Evolutionary conservation across 2,329 filamentous ascomycete species (phyloP).

Genomic region (Aquanectria penicillioides): DNA sequence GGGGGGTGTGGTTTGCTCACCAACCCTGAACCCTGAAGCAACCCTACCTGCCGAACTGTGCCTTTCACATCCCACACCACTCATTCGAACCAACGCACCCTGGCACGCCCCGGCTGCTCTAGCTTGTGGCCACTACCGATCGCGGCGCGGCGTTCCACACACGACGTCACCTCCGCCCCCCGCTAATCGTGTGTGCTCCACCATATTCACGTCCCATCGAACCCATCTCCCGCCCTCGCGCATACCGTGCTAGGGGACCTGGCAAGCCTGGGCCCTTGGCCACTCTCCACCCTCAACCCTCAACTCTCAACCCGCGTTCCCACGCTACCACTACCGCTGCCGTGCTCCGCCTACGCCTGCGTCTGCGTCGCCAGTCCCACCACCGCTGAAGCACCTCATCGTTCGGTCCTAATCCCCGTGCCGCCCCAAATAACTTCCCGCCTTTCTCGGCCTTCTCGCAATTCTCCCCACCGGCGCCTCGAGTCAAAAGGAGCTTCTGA

Average conservation of each 20-base stretch:
- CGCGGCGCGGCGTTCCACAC: constrained; percentile 26
- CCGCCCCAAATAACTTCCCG: constrained; percentile 10
- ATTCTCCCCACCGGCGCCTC: neutral
- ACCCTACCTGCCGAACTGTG: constrained; percentile 11
- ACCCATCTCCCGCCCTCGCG: constrained; percentile 24
- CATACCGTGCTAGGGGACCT: constrained; percentile 21
- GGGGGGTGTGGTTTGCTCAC: constrained; percentile 8
- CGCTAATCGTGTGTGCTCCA: constrained; percentile 30
- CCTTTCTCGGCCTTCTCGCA: constrained; percentile 3
- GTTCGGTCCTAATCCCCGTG: constrained; percentile 19
- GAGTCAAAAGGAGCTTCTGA: constrained; percentile 19
- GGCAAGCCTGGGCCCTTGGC: no score
- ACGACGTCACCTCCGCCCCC: constrained; percentile 33
- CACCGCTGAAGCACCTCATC: constrained; percentile 14
- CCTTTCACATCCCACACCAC: neutral
- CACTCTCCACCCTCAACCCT: no score
- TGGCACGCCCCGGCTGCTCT: no score
- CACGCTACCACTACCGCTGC: constrained; percentile 21
- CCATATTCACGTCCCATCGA: constrained; percentile 26
- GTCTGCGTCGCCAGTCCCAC: constrained; percentile 9
- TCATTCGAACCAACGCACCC: constrained; percentile 10
- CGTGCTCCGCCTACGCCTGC: constrained; percentile 19
- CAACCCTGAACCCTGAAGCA: constrained; percentile 22
- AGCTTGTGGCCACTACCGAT: constrained; percentile 27
- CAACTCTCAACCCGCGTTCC: constrained; percentile 6